Evolutionary conservation across 1,284 basidiomycete species (phyloP), one percentile per base, ranked within the genome.

Genomic region (Sanguinoderma infundibulare): DNA sequence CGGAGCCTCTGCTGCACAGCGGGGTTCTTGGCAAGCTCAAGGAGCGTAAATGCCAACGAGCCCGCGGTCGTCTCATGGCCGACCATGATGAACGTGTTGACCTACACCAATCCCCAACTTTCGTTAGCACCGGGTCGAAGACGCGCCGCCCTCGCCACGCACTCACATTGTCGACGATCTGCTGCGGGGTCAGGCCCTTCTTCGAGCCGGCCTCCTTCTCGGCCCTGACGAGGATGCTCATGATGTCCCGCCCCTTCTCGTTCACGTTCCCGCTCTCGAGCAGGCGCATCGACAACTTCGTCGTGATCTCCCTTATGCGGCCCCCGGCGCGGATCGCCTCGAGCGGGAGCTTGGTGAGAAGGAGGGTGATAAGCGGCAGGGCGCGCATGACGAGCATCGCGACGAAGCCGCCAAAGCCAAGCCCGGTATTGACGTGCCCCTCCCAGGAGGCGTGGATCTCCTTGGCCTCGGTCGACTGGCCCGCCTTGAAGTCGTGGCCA

Each of bases 1-100:
- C 87, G 81, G 10, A 89, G 74, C 42, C 75, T 78, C 40, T 74
- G 66, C 70, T 89, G 87, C 14, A 79, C 74, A 2, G 80, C 78
- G 0, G 75, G 81, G 56, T 83, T 68, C 38, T 75, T 75, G 0
- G 80, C 78, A 1, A 89, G 80, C 67, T 86, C 82, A 58, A 69
- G 73, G 14, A 76, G 65, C n/a, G 71, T 70, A 70, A 72, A 75
- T 14, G 69, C 69, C 28, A 75, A 59, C 28, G 73, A 67, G 46
- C 61, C 68, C 24, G 73, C 70, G 17, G 74, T 74, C 10, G 75
- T 76, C 61, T 75, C 75, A 61, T 75, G 73, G 24, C 75, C 75
- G 20, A 74, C 74, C 52, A 75, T 65, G 30, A 74, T 68, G 54
- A 76, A 60, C 6, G 71, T 73, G 52, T 66, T 72, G 35, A 69